Base-by-base conservation (phyloP, 2,329 filamentous ascomycete genomes). In the Ceratocystis colombiana region DNA sequence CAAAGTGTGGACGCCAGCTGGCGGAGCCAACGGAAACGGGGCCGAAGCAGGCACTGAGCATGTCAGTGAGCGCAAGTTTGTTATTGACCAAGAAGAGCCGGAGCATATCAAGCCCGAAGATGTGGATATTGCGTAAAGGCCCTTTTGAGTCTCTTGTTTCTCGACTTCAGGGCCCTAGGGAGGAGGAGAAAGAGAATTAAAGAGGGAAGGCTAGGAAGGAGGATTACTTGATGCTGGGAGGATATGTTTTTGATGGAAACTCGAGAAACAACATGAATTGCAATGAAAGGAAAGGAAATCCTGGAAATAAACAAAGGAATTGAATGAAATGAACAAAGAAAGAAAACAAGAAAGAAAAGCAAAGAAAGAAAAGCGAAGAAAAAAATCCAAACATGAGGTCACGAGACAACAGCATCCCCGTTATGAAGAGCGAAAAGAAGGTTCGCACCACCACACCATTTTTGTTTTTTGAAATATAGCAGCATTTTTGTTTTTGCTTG, bases 61-160 rank as follows among this genome's bases (percentile, higher is more conserved):
- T 74, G 86, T 96, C 62, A 96, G 90, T 73, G 90, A 96, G 75
- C 82, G 92, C 71, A 93, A 89, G 73, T 96, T 96, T 77, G 85
- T 93, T 63, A 85, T 90, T 67, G 87, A 88, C 0, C 72, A 73
- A 33, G 75, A 75, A 50, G 72, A 70, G 69, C 66, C 65, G 53
- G 71, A 72, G 57, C 73, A 71, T 12, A 72, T 73, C 69, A 76
- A 75, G 68, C 73, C 72, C 68, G 74, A 75, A 55, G 77, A 77
- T 68, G 71, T 73, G 45, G 75, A 79, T 68, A 73, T 77, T 55
- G 62, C 66, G 17, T 69, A 28, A 75, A 77, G 68, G 28, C 15
- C 22, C n/a, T 45, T 46, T 45, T 62, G 12, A 45, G 12, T 33
- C 41, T 17, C 17, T 33, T 63, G 20, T 50, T 50, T 8, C 33